Base-by-base conservation (phyloP, 768 basidiomycete genomes). In the Podaxis carcinomalis region DNA sequence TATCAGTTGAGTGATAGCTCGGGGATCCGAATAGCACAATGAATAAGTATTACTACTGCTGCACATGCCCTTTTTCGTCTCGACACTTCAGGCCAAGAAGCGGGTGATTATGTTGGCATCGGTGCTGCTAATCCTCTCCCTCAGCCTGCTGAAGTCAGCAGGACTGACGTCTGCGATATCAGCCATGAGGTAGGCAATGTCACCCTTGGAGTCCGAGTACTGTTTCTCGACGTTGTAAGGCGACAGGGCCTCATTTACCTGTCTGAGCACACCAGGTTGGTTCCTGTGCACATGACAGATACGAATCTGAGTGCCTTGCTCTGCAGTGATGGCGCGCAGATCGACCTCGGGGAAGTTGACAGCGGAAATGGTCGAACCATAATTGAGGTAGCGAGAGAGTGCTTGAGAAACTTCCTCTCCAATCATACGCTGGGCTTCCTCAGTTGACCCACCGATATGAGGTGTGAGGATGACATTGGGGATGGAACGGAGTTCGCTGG, bases 261-360 rank as follows among this genome's bases (percentile, higher is more conserved):
- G 85, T 68, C 86, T 88, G 70, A 99, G 88, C 51, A 98, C 97
- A 80, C 94, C 95, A 54, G 94, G 94, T 74, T 90, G 85, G 77
- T 99, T 99, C 74, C 81, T 87, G 83, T 99, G 97, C 52, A 97
- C 90, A 74, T 98, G 87, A 77, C 97, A 98, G 36, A 99, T 80
- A 64, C 97, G 90, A 65, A 98, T 85, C 69, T 90, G 82, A 64
- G 82, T 82, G 53, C 83, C 83, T 70, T 95, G 89, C 65, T 94
- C 92, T 2, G 87, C 84, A 9, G 89, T 86, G 72, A 98, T 96
- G 56, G 93, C 87, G 62, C 96, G 90, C 42, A 99, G 80, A 77
- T 96, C 93, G 68, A 99, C 95, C 77, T 98, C 96, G 52, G 97
- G 96, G 86, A 99, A 98, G 80, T 98, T 98, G 80, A 98, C 97